Percentiles rank a stretch among this genome's conserved stretches.
These are phyloP conservation scores for Apiospora hydei DNA, from an alignment of 2,329 filamentous ascomycete genomes.

Conservation along the genomic window DNA sequence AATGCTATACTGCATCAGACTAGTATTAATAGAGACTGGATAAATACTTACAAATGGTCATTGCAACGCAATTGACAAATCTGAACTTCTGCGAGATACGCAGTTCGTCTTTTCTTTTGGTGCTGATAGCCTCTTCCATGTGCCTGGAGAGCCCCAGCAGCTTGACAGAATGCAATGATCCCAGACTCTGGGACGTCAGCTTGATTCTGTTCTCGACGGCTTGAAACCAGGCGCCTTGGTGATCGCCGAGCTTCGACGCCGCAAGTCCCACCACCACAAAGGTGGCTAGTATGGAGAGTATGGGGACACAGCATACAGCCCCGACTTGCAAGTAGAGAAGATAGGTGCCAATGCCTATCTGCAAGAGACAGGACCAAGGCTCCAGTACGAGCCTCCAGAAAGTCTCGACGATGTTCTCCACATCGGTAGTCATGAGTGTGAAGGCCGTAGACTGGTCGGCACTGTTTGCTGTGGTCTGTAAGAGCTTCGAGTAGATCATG, in stretches of 20 bases:
- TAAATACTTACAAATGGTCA: slow-evolving; percentile 10
- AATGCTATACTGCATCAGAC: slow-evolving; percentile 3
- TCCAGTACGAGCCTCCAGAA: slow-evolving; percentile 21
- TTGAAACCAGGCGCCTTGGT: slow-evolving; percentile 25
- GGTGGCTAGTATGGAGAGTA: slow-evolving; percentile 25
- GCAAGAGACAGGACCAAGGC: slow-evolving; percentile 24
- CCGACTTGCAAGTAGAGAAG: slow-evolving; percentile 26
- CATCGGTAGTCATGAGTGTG: slow-evolving; percentile 24
- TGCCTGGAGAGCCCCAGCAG: slow-evolving; percentile 23
- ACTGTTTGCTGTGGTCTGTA: slow-evolving; percentile 10
- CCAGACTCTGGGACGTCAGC: slow-evolving; percentile 22
- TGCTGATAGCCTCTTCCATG: slow-evolving; percentile 21
- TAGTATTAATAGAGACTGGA: background rate
- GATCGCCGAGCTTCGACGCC: slow-evolving; percentile 13
- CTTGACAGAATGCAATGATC: slow-evolving; percentile 27
- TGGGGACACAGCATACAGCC: slow-evolving; percentile 26
- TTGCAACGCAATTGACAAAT: slow-evolving; percentile 11
- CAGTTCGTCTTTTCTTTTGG: slow-evolving; percentile 21
- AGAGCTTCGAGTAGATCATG: slow-evolving; percentile 25
- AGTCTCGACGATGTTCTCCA: slow-evolving; percentile 24
- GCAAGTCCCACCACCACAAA: slow-evolving; percentile 22
- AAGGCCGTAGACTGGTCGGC: slow-evolving; percentile 8
- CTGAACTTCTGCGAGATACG: slow-evolving; percentile 23
- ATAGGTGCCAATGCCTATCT: slow-evolving; percentile 24
- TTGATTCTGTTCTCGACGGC: slow-evolving; percentile 23